These are phyloP conservation scores for Citrus glauca DNA, from an alignment of 345 rosid genomes.

Conservation along the genomic window DNA sequence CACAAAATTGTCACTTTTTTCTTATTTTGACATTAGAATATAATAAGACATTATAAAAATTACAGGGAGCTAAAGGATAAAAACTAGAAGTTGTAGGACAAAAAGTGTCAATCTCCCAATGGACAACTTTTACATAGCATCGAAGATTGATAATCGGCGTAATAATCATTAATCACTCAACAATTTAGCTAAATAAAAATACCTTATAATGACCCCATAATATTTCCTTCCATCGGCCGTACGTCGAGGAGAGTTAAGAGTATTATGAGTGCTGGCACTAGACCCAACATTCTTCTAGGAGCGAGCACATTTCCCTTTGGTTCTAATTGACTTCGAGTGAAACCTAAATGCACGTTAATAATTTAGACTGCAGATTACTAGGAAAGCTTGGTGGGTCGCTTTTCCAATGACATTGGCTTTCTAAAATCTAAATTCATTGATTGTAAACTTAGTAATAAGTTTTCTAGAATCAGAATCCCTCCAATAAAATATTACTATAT, in stretches of 20 bases:
- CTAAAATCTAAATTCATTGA: neutral
- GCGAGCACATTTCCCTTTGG: neutral
- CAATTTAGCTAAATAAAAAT: too few relatives aligned
- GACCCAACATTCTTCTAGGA: conserved; percentile 3
- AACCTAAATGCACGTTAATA: neutral
- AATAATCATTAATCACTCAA: too few relatives aligned
- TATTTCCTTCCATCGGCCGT: neutral
- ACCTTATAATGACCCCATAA: too few relatives aligned
- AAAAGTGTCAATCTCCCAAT: too few relatives aligned
- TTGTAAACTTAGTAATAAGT: neutral
- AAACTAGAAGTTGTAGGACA: too few relatives aligned
- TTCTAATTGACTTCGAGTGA: neutral
- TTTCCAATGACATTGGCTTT: neutral
- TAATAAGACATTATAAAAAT: too few relatives aligned
- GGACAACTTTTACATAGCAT: too few relatives aligned
- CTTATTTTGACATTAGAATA: too few relatives aligned
- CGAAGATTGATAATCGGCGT: too few relatives aligned
- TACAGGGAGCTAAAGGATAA: too few relatives aligned
- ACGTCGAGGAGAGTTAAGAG: neutral
- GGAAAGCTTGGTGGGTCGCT: neutral
- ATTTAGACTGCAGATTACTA: neutral
- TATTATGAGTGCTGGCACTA: neutral
- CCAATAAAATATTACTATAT: neutral
- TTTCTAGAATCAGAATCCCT: neutral
- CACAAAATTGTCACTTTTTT: too few relatives aligned